Evolutionary conservation across 495 filamentous ascomycete species (phyloP), one percentile per base, ranked within the genome.

Genomic region (Terfezia claveryi): DNA sequence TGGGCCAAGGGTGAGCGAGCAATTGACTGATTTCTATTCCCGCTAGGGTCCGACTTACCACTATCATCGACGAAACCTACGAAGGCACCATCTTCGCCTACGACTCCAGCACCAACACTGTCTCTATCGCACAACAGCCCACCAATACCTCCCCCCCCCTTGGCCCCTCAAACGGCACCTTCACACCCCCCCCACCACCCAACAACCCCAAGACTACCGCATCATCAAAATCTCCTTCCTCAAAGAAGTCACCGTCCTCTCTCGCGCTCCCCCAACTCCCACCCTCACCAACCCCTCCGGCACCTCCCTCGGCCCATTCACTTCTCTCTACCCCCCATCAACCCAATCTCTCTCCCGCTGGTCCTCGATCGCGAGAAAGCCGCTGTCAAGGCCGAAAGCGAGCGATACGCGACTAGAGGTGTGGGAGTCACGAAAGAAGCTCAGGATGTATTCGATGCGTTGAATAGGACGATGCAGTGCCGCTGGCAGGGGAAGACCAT

Each of bases 41-140:
- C 41, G 6, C 41, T 60, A 83, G 81, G 49, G 70, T 85, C 57
- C 77, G 74, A 59, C 64, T 83, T 59, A 76, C 72, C 37, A 81
- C 78, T 38, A 72, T 73, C 37, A 68, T 74, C 74, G 41, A 69
- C 68, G 37, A 68, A 62, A 38, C 63, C 68, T 53, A 77, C 69
- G 79, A 82, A 66, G 81, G 81, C 55, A 77, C 70, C 14, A 71
- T 85, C 51, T 82, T 77, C 65, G 79, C 81, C n/a, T 76, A 76
- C 53, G 78, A 76, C 63, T 76, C 79, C 37, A 71, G 78, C 62
- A 80, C 78, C 53, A 80, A 80, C 66, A 72, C 81, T 20, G 69
- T 85, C 55, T 74, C 77, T 10, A 71, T 84, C 59, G 74, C 56
- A 10, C 58, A 59, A 17, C 23, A 54, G 51, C 82, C 77, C 65